A percentile compares a stretch with the other conserved stretches of the same genome.
Evolutionary conservation across 495 filamentous ascomycete genomes (phyloP).

Genomic region (Immersiella caudata): DNA sequence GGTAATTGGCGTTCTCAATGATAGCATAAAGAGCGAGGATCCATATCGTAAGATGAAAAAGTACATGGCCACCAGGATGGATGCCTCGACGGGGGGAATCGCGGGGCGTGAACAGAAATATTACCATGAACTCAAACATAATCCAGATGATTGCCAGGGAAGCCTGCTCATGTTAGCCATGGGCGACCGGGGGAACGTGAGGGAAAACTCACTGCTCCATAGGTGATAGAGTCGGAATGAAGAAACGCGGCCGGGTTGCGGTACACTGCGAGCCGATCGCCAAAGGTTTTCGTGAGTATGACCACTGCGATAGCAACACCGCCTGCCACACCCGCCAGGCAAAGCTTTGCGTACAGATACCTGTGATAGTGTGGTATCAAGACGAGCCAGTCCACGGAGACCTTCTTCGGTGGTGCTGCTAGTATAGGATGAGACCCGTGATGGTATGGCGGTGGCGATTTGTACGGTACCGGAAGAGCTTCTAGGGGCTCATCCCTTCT

Average conservation of each 20-base stretch:
- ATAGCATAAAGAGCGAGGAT: slow-evolving; percentile 23
- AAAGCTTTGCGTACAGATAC: background rate
- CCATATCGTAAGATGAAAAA: slow-evolving; percentile 41
- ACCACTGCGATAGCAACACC: background rate
- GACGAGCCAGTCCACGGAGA: background rate
- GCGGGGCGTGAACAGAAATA: slow-evolving; percentile 22
- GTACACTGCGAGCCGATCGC: background rate
- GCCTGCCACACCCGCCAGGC: background rate
- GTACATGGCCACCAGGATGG: slow-evolving; percentile 45
- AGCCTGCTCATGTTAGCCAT: slow-evolving; percentile 24
- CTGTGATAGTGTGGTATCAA: background rate
- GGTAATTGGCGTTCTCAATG: slow-evolving; percentile 26
- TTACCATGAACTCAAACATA: slow-evolving; percentile 39
- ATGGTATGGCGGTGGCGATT: background rate
- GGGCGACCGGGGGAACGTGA: background rate
- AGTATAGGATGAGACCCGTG: background rate
- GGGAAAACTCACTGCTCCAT: slow-evolving; percentile 1
- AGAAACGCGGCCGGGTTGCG: background rate
- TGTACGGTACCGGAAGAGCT: background rate
- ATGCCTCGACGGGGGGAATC: slow-evolving; percentile 31
- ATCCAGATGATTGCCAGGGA: slow-evolving; percentile 42
- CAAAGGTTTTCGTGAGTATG: background rate
- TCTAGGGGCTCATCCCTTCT: background rate
- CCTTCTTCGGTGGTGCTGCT: background rate
- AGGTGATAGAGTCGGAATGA: background rate